phyloP scores from a whole-genome alignment of 2,329 filamentous ascomycete genomes.

The Lachnellula arida region DNA sequence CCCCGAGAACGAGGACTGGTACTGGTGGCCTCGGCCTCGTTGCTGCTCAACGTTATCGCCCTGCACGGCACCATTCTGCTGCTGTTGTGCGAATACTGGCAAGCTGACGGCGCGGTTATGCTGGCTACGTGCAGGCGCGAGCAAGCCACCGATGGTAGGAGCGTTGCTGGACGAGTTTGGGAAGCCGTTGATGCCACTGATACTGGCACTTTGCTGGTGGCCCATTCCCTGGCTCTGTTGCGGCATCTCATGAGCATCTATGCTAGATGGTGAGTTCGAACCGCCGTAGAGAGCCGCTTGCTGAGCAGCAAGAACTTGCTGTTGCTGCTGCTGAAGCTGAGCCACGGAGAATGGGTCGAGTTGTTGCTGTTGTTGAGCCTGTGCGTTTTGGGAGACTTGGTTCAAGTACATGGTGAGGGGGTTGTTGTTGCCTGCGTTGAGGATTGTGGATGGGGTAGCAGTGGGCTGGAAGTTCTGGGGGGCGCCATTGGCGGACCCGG shows the following conservation, averaged over 20 bases:
- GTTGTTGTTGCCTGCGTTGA: conserved; percentile 77
- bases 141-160: conserved; percentile 69
- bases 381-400: conserved; percentile 69
- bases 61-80: conserved; percentile 33
- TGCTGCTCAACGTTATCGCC: conserved; percentile 36
- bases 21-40: conserved; percentile 57
- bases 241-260: conserved; percentile 54
- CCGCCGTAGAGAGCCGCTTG: conserved; percentile 79
- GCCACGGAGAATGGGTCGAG: conserved; percentile 40
- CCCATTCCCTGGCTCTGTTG: conserved; percentile 56
- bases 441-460: conserved; percentile 65
- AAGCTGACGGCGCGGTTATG: conserved; percentile 76
- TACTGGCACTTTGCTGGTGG: conserved; percentile 63
- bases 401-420: conserved; percentile 90
- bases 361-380: conserved; percentile 58
- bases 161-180: conserved; percentile 49
- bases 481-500: conserved; percentile 41
- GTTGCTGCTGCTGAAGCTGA: conserved; percentile 56
- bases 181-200: conserved; percentile 54
- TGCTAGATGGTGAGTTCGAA: conserved; percentile 55
- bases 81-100: conserved; percentile 62
- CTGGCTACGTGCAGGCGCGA: conserved; percentile 64
- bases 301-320: conserved; percentile 66
- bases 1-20: conserved; percentile 53
- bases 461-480: conserved; percentile 50